Conservation (phyloP, 352 stramenopile genomes). For the Pythium scleroteichum region DNA sequence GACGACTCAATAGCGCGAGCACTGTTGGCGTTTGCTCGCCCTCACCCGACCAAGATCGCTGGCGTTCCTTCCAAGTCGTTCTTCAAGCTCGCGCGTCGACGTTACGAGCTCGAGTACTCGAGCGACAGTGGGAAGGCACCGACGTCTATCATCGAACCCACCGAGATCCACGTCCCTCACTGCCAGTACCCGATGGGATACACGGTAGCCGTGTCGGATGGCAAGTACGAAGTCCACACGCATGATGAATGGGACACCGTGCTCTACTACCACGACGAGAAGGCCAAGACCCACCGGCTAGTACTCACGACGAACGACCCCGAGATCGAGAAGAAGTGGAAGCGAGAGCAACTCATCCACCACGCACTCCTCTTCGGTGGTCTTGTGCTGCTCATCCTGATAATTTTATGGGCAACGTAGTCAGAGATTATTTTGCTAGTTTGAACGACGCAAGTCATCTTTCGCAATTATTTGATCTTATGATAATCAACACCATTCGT, state of each 20-base stretch:
- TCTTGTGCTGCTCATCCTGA: background rate
- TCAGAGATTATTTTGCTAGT: background rate
- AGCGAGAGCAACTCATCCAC: slow-evolving; percentile 16
- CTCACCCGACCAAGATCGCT: slow-evolving; percentile 65
- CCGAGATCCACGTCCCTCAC: slow-evolving; percentile 75
- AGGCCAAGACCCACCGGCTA: slow-evolving; percentile 21
- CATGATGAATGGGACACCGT: slow-evolving; percentile 67
- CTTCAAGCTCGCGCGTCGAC: slow-evolving; percentile 49
- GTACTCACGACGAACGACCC: slow-evolving; percentile 21
- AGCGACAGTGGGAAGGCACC: slow-evolving; percentile 35
- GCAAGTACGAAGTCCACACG: slow-evolving; percentile 42
- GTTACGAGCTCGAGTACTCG: slow-evolving; percentile 64
- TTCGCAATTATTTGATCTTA: background rate
- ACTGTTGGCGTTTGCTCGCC: slow-evolving; percentile 64
- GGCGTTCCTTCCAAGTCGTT: slow-evolving; percentile 58
- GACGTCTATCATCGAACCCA: slow-evolving; percentile 29
- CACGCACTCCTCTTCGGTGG: background rate
- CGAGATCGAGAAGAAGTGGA: slow-evolving; percentile 17
- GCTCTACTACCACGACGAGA: slow-evolving; percentile 54
- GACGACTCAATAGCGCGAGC: slow-evolving; percentile 23
- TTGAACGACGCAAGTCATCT: background rate
- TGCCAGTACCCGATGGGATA: slow-evolving; percentile 74
- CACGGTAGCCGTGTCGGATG: slow-evolving; percentile 56
- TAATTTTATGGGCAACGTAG: slow-evolving; percentile 1
- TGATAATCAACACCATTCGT: too few species aligned